phyloP scores from a whole-genome alignment of 371 early-diverging fungal species.

The Sporodiniella umbellata region DNA sequence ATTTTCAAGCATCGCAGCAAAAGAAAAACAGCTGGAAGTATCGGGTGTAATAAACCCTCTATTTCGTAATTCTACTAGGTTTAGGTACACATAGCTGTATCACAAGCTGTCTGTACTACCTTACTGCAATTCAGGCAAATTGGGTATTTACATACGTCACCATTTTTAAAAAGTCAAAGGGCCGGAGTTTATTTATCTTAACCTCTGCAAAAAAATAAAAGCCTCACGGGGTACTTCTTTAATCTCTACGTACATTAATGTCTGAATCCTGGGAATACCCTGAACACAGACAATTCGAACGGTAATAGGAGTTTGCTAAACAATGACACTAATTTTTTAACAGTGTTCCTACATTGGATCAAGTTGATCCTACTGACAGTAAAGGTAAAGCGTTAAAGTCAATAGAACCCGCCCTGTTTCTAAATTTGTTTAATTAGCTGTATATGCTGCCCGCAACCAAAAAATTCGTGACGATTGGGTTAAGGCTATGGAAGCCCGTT shows the following conservation, averaged over 20 bases:
- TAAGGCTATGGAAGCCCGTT: conserved; percentile 78
- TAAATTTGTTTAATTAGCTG: conserved; percentile 36
- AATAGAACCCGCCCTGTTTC: not conserved
- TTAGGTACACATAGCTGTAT: no score
- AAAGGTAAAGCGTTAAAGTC: conserved; percentile 32
- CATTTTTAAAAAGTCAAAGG: no score
- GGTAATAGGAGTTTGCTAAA: conserved; percentile 12
- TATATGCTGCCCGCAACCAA: conserved; percentile 72
- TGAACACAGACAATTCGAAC: conserved; percentile 48
- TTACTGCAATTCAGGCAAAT: no score
- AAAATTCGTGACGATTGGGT: conserved; percentile 83
- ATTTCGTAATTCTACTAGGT: no score
- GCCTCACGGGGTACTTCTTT: not conserved
- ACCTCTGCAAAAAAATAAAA: not conserved
- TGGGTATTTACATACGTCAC: no score
- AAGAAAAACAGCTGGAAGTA: no score
- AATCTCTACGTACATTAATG: not conserved
- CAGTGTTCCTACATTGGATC: conserved; percentile 47
- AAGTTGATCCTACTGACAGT: conserved; percentile 44
- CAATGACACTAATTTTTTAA: not conserved
- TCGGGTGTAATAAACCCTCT: no score
- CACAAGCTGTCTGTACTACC: no score
- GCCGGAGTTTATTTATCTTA: not conserved
- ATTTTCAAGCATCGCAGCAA: no score
- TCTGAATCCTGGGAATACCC: conserved; percentile 49